Evolutionary conservation across 352 stramenopile species (phyloP).

Genomic region (Pythium myriotylum): DNA sequence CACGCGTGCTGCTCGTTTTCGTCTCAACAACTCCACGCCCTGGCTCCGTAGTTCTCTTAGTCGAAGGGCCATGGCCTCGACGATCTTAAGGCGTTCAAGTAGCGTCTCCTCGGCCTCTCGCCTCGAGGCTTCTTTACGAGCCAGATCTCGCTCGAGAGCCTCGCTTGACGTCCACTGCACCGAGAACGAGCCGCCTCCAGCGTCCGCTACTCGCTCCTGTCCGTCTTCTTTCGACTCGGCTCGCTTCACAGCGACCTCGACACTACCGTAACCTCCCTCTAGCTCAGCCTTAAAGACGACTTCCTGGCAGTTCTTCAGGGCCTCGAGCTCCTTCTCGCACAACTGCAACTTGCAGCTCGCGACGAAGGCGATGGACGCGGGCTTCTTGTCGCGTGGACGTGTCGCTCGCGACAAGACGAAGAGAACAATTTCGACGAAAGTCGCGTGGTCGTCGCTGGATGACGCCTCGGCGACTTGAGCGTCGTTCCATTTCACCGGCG

Average conservation of each 20-base stretch:
- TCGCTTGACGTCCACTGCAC: constrained; percentile 64
- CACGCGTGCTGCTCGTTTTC: constrained; percentile 31
- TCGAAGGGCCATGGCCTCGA: constrained; percentile 26
- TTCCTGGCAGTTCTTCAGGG: constrained; percentile 39
- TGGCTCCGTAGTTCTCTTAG: constrained; percentile 28
- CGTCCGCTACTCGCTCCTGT: background rate
- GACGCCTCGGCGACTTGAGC: background rate
- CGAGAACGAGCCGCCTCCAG: constrained; percentile 34
- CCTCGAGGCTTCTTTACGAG: constrained; percentile 37
- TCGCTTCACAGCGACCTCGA: constrained; percentile 45
- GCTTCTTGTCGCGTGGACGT: background rate
- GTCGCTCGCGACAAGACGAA: constrained; percentile 31
- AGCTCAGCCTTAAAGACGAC: constrained; percentile 50
- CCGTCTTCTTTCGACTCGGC: constrained; percentile 2
- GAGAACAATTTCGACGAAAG: constrained; percentile 36
- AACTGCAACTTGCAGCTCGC: constrained; percentile 34
- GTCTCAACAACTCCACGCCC: constrained; percentile 26
- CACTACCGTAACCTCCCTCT: constrained; percentile 27
- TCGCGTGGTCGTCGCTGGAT: background rate
- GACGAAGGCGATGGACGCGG: constrained; percentile 41
- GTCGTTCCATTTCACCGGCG: constrained; percentile 7
- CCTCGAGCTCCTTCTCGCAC: constrained; percentile 41
- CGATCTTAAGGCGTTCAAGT: constrained; percentile 34
- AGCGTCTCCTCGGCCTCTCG: constrained; percentile 41
- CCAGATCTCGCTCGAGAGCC: constrained; percentile 47